A percentile compares a stretch with the other conserved stretches of the same genome.
Conservation (phyloP, 768 basidiomycete species). For the Calocera viscosa region DNA sequence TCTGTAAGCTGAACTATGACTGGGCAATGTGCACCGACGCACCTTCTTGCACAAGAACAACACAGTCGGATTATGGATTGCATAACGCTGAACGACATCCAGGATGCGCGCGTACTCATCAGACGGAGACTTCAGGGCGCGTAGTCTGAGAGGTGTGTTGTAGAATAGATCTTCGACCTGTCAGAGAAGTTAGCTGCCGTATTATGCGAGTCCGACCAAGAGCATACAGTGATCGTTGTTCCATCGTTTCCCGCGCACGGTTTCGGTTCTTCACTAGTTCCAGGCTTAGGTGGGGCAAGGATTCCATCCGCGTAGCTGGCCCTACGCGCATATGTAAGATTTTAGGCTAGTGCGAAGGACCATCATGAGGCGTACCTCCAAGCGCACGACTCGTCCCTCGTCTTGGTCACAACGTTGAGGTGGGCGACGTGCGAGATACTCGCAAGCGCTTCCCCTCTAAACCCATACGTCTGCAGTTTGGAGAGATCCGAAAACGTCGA, state of each 20-base stretch:
- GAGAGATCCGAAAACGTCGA: conserved; percentile 74
- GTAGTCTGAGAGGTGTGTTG: conserved; percentile 77
- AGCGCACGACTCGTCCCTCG: conserved; percentile 63
- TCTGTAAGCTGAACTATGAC: no score
- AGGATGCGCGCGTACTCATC: conserved; percentile 89
- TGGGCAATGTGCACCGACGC: conserved; percentile 7
- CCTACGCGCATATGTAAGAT: conserved; percentile 31
- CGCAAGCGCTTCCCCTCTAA: conserved; percentile 91
- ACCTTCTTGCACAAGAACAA: conserved; percentile 91
- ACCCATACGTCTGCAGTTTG: conserved; percentile 78
- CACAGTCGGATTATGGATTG: conserved; percentile 80
- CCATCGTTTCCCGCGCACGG: conserved; percentile 92
- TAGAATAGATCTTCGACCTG: conserved; percentile 95
- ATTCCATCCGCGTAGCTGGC: conserved; percentile 70
- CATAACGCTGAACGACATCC: conserved; percentile 85
- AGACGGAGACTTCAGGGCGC: conserved; percentile 67
- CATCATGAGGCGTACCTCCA: conserved; percentile 65
- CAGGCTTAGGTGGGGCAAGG: conserved; percentile 57
- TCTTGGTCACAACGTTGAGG: conserved; percentile 86
- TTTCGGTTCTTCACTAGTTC: conserved; percentile 61
- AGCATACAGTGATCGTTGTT: conserved; percentile 69
- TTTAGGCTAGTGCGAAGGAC: not conserved
- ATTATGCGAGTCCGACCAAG: no score
- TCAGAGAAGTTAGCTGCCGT: not conserved
- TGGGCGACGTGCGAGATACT: conserved; percentile 91